Evolutionary conservation across 108 stramenopile genomes (phyloP).

Genomic region (Conticribra guillardii): DNA sequence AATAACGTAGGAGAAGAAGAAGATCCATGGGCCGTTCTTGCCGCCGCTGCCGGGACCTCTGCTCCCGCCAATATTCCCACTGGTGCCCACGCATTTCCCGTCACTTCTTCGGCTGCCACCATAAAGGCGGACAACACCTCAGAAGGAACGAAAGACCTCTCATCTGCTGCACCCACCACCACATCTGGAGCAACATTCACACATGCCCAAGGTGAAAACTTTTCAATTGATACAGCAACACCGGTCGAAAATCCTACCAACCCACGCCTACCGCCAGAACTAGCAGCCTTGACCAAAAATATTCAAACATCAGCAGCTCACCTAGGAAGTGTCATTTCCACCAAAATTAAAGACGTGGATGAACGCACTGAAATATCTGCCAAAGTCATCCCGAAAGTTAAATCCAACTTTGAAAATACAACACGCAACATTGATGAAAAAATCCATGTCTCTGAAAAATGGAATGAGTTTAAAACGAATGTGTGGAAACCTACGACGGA

Average conservation of each 20-base stretch:
- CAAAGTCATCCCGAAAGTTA: constrained; percentile 3
- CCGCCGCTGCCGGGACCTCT: constrained; percentile 12
- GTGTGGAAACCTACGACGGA: constrained; percentile 22
- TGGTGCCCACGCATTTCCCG: not conserved
- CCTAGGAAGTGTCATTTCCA: constrained; percentile 16
- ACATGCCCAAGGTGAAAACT: constrained; percentile 23
- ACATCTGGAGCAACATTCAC: not conserved
- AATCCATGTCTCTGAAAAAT: constrained; percentile 27
- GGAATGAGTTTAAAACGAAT: constrained; percentile 2
- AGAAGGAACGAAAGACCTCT: not conserved
- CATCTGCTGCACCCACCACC: not conserved
- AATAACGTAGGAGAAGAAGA: not conserved
- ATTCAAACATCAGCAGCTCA: constrained; percentile 16
- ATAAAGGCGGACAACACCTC: not conserved
- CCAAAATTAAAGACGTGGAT: constrained; percentile 24
- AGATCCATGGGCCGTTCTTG: constrained; percentile 31
- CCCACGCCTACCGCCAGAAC: not conserved
- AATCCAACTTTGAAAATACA: not conserved
- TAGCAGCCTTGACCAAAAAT: constrained; percentile 3
- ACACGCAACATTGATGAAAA: constrained; percentile 11
- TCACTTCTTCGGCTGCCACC: not conserved
- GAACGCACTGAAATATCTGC: constrained; percentile 13
- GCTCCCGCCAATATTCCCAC: not conserved
- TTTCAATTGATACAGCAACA: constrained; percentile 2
- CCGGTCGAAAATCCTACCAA: not conserved